Percentiles rank a stretch among this genome's conserved stretches.
phyloP scores from a whole-genome alignment of 1,284 basidiomycete genomes.

The Cryptococcus sp. region DNA sequence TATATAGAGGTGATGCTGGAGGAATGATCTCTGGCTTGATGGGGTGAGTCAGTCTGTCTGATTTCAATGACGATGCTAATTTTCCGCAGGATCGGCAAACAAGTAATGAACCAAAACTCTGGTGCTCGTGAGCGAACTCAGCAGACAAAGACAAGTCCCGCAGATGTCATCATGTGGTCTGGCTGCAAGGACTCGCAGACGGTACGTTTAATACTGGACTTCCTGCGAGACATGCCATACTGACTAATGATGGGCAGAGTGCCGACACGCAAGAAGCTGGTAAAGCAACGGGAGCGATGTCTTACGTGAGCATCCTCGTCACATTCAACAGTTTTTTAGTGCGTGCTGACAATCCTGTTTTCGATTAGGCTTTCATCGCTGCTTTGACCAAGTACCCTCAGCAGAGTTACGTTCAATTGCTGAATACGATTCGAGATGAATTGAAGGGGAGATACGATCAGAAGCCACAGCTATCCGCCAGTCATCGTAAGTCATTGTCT shows the following conservation, averaged over 20 bases:
- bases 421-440: constrained; percentile 64
- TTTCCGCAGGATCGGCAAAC: constrained; percentile 29
- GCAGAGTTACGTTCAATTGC: constrained; percentile 78
- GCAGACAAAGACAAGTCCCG: constrained; percentile 67
- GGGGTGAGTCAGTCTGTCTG: constrained; percentile 16
- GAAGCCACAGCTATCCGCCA: constrained; percentile 69
- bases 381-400: constrained; percentile 64
- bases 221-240: not conserved
- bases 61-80: no score
- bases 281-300: constrained; percentile 83
- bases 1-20: constrained; percentile 64
- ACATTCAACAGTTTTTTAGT: not conserved
- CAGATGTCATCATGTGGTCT: constrained; percentile 70
- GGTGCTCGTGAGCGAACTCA: constrained; percentile 33
- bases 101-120: constrained; percentile 33
- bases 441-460: constrained; percentile 70
- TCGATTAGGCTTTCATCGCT: constrained; percentile 69
- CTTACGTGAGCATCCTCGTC: constrained; percentile 35
- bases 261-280: constrained; percentile 84
- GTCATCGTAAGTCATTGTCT: constrained; percentile 39
- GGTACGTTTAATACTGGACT: constrained; percentile 51
- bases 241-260: constrained; percentile 25
- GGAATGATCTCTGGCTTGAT: constrained; percentile 63
- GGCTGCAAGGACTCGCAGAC: constrained; percentile 94
- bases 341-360: constrained; percentile 3